Evolutionary conservation across 805 yeast genomes (phyloP), one percentile per base, ranked within the genome.

Genomic region (Yamadazyma takamatsuzukensis): DNA sequence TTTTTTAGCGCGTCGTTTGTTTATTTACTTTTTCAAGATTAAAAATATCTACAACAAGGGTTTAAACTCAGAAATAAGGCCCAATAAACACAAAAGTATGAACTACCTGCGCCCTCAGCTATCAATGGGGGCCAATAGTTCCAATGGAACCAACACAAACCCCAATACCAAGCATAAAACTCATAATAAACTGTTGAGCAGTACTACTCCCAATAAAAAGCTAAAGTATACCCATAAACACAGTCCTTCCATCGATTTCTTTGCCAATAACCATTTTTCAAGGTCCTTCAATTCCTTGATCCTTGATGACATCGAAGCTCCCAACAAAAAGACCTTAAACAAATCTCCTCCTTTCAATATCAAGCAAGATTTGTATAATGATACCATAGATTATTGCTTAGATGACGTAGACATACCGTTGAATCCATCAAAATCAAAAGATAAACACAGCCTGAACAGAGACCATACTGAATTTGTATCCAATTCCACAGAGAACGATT

Each of bases 311-410:
- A 6, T 25, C 18, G 22, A 27, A 13, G 15, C 15, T 11, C 28
- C 23, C 15, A 47, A 45, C 2, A 18, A 16, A 36, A 52, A 51
- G 33, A 46, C 40, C 17, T 47, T 62, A 26, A 64, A 59, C 39
- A 65, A 64, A 43, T 59, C 66, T 13, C 71, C 71, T 8, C 68
- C 69, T 1, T 64, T 64, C 45, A 62, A 62, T 37, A 51, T 61
- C 30, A 62, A 63, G 33, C 53, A 54, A 17, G 59, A 52, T 39
- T 33, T 41, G n/a, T 45, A 44, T 19, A 51, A 46, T 19, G 48
- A 49, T n/a, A 27, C 28, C 12, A 44, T 51, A n/a, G 61, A 54
- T 32, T 48, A 44, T 32, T 30, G 21, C 12, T 21, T 25, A 18
- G 37, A 26, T 4, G 39, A 26, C 13, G 45, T 39, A 6, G 30